Percentiles rank a stretch among this genome's conserved stretches.
Evolutionary conservation across 768 basidiomycete species (phyloP).

Genomic region (Obba rivulosa): DNA sequence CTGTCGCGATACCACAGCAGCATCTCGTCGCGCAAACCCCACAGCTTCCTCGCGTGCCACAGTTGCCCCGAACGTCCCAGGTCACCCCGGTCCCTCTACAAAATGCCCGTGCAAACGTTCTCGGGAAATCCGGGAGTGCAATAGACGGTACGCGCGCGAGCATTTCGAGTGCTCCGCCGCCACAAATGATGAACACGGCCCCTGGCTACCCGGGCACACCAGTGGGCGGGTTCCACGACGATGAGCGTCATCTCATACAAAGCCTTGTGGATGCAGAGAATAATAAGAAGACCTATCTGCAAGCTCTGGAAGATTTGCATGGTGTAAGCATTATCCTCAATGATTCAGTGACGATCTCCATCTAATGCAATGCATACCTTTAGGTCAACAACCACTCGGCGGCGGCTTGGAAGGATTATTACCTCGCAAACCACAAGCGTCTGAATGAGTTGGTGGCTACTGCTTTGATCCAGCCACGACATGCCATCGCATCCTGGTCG

Average conservation of each 20-base stretch:
- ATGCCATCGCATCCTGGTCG: too few species aligned
- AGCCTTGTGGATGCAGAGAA: slow-evolving; percentile 33
- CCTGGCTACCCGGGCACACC: slow-evolving; percentile 28
- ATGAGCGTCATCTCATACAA: slow-evolving; percentile 55
- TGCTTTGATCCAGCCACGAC: too few species aligned
- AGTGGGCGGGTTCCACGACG: slow-evolving; percentile 41
- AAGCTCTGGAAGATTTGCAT: slow-evolving; percentile 60
- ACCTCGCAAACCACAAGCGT: slow-evolving; percentile 60
- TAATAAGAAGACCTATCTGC: slow-evolving; percentile 49
- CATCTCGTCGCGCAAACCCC: too few species aligned
- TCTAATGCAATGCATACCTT: neutral
- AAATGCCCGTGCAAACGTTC: too few species aligned
- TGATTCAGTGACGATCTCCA: neutral
- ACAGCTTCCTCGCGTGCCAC: too few species aligned
- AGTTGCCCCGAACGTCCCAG: too few species aligned
- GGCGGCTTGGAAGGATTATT: slow-evolving; percentile 78
- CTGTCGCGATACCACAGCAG: too few species aligned
- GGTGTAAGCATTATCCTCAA: slow-evolving; percentile 39
- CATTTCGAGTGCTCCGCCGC: too few species aligned
- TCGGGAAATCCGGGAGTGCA: too few species aligned
- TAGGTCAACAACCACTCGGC: slow-evolving; percentile 45
- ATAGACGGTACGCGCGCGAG: too few species aligned
- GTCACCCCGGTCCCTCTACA: too few species aligned
- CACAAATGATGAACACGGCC: too few species aligned
- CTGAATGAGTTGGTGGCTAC: slow-evolving; percentile 38